Conservation (phyloP, 2,329 filamentous ascomycete species). For the Didymella arachidicola region DNA sequence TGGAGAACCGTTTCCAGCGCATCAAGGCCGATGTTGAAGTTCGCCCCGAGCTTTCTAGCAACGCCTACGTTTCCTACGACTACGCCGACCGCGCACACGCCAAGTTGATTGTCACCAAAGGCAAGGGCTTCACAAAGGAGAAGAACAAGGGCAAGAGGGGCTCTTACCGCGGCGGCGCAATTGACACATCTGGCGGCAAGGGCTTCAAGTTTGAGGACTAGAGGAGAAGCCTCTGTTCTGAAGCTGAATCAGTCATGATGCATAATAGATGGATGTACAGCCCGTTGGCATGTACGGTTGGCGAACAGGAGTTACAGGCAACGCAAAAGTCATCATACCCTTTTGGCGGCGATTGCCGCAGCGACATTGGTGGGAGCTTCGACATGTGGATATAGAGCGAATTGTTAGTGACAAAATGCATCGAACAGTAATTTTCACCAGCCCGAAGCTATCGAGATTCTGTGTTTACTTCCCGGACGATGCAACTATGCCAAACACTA, state of each 20-base stretch:
- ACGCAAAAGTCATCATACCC: slow-evolving; percentile 19
- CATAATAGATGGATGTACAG: slow-evolving; percentile 9
- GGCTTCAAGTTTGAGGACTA: slow-evolving; percentile 94
- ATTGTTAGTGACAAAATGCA: too few relatives aligned
- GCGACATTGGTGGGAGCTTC: neutral
- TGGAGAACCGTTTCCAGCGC: slow-evolving; percentile 73
- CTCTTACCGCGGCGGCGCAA: slow-evolving; percentile 85
- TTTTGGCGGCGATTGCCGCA: slow-evolving; percentile 8
- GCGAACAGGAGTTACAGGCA: slow-evolving; percentile 16
- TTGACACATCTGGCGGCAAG: slow-evolving; percentile 83
- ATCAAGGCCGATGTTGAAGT: slow-evolving; percentile 74
- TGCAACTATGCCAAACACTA: too few relatives aligned
- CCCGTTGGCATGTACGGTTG: slow-evolving; percentile 3
- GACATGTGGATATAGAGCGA: slow-evolving; percentile 10
- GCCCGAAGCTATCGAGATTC: too few relatives aligned
- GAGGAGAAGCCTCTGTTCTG: neutral
- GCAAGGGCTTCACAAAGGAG: slow-evolving; percentile 98
- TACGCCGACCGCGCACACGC: slow-evolving; percentile 90
- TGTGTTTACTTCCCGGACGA: too few relatives aligned
- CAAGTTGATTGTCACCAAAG: slow-evolving; percentile 87
- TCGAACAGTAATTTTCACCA: too few relatives aligned
- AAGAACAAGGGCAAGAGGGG: slow-evolving; percentile 91
- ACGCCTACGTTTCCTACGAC: slow-evolving; percentile 81
- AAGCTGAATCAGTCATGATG: neutral
- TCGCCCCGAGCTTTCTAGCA: slow-evolving; percentile 75